These are phyloP conservation scores for Wickerhamiella azymoides DNA, from an alignment of 805 yeast genomes.

Conservation along the genomic window DNA sequence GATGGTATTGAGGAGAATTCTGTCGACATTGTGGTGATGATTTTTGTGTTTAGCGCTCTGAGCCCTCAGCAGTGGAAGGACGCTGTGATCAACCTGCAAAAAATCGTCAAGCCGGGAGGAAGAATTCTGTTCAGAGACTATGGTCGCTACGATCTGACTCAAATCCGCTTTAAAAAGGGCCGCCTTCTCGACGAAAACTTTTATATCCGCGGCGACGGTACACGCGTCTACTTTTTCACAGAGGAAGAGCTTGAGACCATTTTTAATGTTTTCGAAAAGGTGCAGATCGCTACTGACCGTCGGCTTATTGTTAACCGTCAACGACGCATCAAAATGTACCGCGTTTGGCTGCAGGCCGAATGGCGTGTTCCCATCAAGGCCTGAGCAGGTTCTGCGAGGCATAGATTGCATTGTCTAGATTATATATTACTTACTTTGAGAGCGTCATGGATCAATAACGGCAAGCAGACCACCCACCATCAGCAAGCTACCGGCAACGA, in stretches of 20 bases:
- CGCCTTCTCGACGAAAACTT: slow-evolving; percentile 82
- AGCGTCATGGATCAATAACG: slow-evolving; percentile 52
- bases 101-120: slow-evolving; percentile 85
- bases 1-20: slow-evolving; percentile 70
- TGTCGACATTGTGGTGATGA: slow-evolving; percentile 86
- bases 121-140: slow-evolving; percentile 80
- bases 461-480: slow-evolving; percentile 88
- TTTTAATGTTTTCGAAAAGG: slow-evolving; percentile 53
- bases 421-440: not conserved
- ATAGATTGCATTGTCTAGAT: not conserved
- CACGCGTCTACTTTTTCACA: slow-evolving; percentile 91
- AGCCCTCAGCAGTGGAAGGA: slow-evolving; percentile 82
- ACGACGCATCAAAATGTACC: slow-evolving; percentile 84
- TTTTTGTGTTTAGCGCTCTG: slow-evolving; percentile 85
- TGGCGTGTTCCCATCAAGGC: slow-evolving; percentile 28
- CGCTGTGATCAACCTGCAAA: slow-evolving; percentile 58
- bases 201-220: slow-evolving; percentile 95
- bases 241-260: slow-evolving; percentile 77
- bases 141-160: slow-evolving; percentile 92
- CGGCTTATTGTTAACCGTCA: slow-evolving; percentile 83
- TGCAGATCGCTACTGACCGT: slow-evolving; percentile 76
- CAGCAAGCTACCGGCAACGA: slow-evolving; percentile 89
- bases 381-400: not conserved
- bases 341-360: slow-evolving; percentile 94
- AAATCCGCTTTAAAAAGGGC: slow-evolving; percentile 80